A percentile compares a stretch with the other conserved stretches of the same genome.
phyloP scores from a whole-genome alignment of 441 rosid species.

The Gossypium laxum region DNA sequence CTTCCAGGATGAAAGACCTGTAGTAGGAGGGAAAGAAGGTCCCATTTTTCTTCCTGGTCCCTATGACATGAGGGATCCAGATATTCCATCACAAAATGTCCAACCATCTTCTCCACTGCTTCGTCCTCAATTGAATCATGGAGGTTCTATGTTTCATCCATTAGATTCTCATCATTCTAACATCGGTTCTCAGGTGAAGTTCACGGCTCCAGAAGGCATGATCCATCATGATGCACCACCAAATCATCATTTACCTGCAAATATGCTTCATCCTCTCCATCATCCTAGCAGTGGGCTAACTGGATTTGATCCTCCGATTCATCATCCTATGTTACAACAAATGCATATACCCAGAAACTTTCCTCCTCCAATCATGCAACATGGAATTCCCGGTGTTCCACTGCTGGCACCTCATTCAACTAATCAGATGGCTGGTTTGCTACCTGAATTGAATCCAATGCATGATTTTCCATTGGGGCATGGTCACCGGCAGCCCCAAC shows the following conservation, averaged over 20 bases:
- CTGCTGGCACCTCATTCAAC: slow-evolving; percentile 37
- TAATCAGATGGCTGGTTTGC: slow-evolving; percentile 48
- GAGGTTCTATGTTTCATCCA: slow-evolving; percentile 39
- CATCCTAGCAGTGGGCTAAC: slow-evolving; percentile 38
- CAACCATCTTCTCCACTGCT: slow-evolving; percentile 44
- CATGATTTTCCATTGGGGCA: slow-evolving; percentile 60
- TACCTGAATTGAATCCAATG: slow-evolving; percentile 45
- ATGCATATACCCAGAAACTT: slow-evolving; percentile 53
- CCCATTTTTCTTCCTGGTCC: slow-evolving; percentile 39
- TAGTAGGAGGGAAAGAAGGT: slow-evolving; percentile 46
- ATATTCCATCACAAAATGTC: slow-evolving; percentile 31
- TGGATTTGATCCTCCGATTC: slow-evolving; percentile 54
- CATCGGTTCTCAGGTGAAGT: slow-evolving; percentile 51
- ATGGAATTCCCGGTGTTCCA: slow-evolving; percentile 48
- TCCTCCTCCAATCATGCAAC: slow-evolving; percentile 48
- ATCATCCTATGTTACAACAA: slow-evolving; percentile 51
- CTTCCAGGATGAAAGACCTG: slow-evolving; percentile 45
- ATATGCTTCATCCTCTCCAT: slow-evolving; percentile 51
- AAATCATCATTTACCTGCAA: slow-evolving; percentile 50
- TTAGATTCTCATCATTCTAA: slow-evolving; percentile 54
- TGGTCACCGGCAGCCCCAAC: slow-evolving; percentile 58
- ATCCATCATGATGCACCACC: slow-evolving; percentile 42
- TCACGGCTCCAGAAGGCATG: slow-evolving; percentile 39
- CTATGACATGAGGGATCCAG: slow-evolving; percentile 40
- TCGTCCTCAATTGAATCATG: slow-evolving; percentile 49